Evolutionary conservation across 768 basidiomycete species (phyloP).

Genomic region (Naganishia vishniacii): DNA sequence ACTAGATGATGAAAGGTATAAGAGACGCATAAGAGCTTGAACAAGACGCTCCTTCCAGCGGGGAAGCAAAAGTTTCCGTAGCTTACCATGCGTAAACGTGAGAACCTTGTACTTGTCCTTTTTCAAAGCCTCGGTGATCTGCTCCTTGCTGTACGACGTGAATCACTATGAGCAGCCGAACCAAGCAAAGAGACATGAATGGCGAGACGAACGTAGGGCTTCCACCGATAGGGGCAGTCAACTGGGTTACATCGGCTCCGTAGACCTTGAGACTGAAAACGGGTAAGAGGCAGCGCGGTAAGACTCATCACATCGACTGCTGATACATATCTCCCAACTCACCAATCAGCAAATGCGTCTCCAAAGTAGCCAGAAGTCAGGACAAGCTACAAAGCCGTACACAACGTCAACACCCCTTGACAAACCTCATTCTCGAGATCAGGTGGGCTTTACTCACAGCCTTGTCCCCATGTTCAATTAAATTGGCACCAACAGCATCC

Average conservation of each 20-base stretch:
- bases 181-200: background rate
- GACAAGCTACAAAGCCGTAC: slow-evolving; percentile 54
- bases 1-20: slow-evolving; percentile 29
- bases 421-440: slow-evolving; percentile 12
- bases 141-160: slow-evolving; percentile 30
- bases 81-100: slow-evolving; percentile 75
- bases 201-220: slow-evolving; percentile 53
- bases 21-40: background rate
- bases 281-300: background rate
- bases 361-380: slow-evolving; percentile 91
- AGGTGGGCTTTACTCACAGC: slow-evolving; percentile 29
- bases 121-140: slow-evolving; percentile 57
- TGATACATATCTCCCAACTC: too few relatives aligned
- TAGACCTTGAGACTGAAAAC: slow-evolving; percentile 68
- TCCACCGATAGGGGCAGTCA: slow-evolving; percentile 78
- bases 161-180: background rate
- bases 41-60: too few relatives aligned
- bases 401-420: background rate
- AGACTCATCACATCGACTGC: too few relatives aligned
- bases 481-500: slow-evolving; percentile 82
- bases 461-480: slow-evolving; percentile 56
- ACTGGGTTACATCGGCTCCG: slow-evolving; percentile 76
- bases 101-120: slow-evolving; percentile 79
- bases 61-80: too few relatives aligned
- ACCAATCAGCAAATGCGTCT: slow-evolving; percentile 84